Evolutionary conservation across 2,329 filamentous ascomycete genomes (phyloP), one percentile per base, ranked within the genome.

Genomic region (Exophiala xenobiotica): DNA sequence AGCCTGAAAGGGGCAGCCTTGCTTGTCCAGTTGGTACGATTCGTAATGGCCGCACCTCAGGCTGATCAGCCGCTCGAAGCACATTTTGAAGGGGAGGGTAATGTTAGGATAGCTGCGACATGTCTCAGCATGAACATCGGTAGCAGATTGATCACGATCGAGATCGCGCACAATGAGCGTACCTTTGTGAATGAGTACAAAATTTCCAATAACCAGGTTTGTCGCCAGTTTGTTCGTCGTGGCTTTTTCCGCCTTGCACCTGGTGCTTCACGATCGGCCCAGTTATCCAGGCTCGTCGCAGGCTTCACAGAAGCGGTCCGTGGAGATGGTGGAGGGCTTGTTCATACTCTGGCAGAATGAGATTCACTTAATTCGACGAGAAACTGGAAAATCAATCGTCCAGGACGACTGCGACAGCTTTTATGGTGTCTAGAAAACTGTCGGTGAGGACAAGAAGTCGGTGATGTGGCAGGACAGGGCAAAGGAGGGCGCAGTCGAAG

Each of bases 261-360:
- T 35, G 31, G 42, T 43, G 50, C 45, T 44, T 46, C 44, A 49
- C 49, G 44, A 49, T 41, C 55, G 52, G 52, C 49, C 50, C 50
- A 62, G 53, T 61, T 62, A 62, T 49, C 60, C 60, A 58, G 60
- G 60, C 60, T 61, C 59, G 55, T 58, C 59, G 57, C 58, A 61
- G 47, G 57, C 59, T 55, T 62, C 60, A 50, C 57, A 60, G 60
- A 62, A 62, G 51, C 59, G 58, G 50, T 58, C 59, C 35, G 58
- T 59, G 33, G 58, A 47, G 38, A 58, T 59, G 29, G 54, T 58
- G 19, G 59, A 61, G 54, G 59, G 59, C 52, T 61, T 61, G 60
- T 62, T 62, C 60, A 62, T 62, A 61, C 53, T 61, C 60, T 61
- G 55, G 57, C 53, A 52, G 53, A 48, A 23, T 11, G 31, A 22